Evolutionary conservation across 345 rosid species (phyloP).

Genomic region (Erysimum cheiranthoides): DNA sequence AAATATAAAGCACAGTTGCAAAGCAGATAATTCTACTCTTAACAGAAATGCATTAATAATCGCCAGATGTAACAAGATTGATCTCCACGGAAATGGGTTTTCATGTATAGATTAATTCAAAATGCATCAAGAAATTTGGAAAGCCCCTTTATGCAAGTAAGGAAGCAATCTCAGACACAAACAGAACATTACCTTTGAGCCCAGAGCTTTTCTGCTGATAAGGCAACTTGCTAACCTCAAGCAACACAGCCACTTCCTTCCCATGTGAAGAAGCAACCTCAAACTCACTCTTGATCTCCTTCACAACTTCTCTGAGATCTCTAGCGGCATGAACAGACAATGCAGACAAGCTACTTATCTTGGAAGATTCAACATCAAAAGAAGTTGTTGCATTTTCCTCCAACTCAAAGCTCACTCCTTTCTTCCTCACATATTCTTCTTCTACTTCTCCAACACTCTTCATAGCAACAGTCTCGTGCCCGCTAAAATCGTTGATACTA

Average conservation of each 20-base stretch:
- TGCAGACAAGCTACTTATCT: slow-evolving; percentile 65
- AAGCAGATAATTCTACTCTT: neutral
- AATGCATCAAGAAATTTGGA: slow-evolving; percentile 1
- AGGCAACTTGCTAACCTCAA: slow-evolving; percentile 88
- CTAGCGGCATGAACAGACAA: slow-evolving; percentile 75
- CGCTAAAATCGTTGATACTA: slow-evolving; percentile 48
- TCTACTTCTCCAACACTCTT: slow-evolving; percentile 52
- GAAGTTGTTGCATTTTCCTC: slow-evolving; percentile 59
- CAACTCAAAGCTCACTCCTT: slow-evolving; percentile 80
- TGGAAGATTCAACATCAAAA: slow-evolving; percentile 56
- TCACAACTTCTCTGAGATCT: slow-evolving; percentile 83
- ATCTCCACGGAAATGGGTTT: neutral
- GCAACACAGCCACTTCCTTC: slow-evolving; percentile 86
- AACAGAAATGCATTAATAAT: neutral
- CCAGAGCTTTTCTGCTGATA: slow-evolving; percentile 64
- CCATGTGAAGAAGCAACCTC: slow-evolving; percentile 79
- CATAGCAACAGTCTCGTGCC: slow-evolving; percentile 55
- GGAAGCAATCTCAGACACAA: neutral
- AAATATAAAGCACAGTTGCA: slow-evolving; percentile 7
- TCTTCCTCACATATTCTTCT: slow-evolving; percentile 58
- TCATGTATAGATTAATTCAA: neutral
- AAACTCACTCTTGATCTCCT: slow-evolving; percentile 86
- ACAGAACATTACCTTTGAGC: slow-evolving; percentile 61
- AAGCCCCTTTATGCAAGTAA: neutral
- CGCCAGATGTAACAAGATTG: neutral